Base-by-base conservation (phyloP, 1,284 basidiomycete genomes). In the Pascua guehoae region DNA sequence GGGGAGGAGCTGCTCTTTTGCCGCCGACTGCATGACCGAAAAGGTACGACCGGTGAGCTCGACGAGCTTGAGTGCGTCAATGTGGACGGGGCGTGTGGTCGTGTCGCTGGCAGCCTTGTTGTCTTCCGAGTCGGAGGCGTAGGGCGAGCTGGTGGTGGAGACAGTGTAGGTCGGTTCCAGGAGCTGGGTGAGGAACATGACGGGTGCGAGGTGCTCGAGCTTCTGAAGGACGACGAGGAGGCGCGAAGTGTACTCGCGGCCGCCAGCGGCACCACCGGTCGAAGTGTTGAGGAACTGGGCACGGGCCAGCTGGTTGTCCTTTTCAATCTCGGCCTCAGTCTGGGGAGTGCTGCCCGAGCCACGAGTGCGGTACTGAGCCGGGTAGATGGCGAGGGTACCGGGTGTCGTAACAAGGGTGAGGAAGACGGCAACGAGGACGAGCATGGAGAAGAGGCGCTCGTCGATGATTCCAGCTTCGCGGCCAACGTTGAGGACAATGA, bases 401-500 rank as follows among this genome's bases (percentile, higher is more conserved):
- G 92, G 93, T 0, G 91, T 95, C 0, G 92, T 96, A 80, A 90
- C 83, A 75, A 90, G 89, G 0, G 92, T 96, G 49, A 95, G 81
- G 32, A 88, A 74, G 49, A 97, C 76, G 0, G 93, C 91, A 75
- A 91, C 89, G 39, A 96, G 79, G 24, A 95, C 91, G 66, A 97
- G 94, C 90, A 97, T 96, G 12, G 81, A 81, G 67, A 84, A 84
- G 17, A 82, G 78, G 15, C 73, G 70, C 38, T 74, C 81, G 40
- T 88, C 85, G 52, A 98, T 81, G 62, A 91, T 89, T 0, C 87
- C 86, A 70, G 82, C 92, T 58, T 83, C 73, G 2, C 91, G 81
- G 61, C 92, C 93, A 64, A 96, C 87, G 71, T 97, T 96, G 69
- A 96, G 85, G 11, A 95, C 93, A 63, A 96, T 94, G 47, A 95